Evolutionary conservation across 768 basidiomycete species (phyloP).

Genomic region (Podaxis rugospora): DNA sequence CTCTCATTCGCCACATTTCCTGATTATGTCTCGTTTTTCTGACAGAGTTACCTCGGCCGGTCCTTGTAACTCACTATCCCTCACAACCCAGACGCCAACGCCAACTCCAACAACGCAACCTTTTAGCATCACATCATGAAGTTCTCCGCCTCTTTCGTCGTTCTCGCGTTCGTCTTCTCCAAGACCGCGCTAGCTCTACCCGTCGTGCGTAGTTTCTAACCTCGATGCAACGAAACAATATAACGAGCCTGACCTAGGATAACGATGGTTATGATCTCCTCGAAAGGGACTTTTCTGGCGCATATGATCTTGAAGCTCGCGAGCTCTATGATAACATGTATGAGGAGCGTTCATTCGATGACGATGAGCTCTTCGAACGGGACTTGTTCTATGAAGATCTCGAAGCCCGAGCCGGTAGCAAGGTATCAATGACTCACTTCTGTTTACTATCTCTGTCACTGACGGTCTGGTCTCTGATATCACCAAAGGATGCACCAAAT

Average conservation of each 20-base stretch:
- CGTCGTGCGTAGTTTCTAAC: not conserved
- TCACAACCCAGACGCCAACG: not conserved
- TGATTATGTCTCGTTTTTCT: not conserved
- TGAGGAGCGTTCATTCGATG: not conserved
- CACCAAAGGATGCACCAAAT: not conserved
- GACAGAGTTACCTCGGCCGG: slow-evolving; percentile 4
- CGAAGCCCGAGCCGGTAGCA: not conserved
- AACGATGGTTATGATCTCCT: not conserved
- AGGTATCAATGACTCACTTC: not conserved
- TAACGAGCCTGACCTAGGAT: not conserved
- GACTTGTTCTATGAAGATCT: not conserved
- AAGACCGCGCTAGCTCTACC: not conserved
- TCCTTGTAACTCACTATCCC: not conserved
- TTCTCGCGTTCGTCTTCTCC: not conserved
- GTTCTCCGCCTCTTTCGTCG: not conserved
- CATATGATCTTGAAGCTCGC: not conserved
- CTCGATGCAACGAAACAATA: not conserved
- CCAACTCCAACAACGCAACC: not conserved
- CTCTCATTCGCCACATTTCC: not conserved
- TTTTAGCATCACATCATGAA: not conserved
- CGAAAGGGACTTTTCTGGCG: not conserved
- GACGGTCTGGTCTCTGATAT: not conserved
- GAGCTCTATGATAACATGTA: not conserved
- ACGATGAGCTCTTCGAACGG: not conserved
- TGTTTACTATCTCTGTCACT: not conserved